These are phyloP conservation scores for Chaetomium fimeti DNA, from an alignment of 495 filamentous ascomycete genomes.

Conservation along the genomic window DNA sequence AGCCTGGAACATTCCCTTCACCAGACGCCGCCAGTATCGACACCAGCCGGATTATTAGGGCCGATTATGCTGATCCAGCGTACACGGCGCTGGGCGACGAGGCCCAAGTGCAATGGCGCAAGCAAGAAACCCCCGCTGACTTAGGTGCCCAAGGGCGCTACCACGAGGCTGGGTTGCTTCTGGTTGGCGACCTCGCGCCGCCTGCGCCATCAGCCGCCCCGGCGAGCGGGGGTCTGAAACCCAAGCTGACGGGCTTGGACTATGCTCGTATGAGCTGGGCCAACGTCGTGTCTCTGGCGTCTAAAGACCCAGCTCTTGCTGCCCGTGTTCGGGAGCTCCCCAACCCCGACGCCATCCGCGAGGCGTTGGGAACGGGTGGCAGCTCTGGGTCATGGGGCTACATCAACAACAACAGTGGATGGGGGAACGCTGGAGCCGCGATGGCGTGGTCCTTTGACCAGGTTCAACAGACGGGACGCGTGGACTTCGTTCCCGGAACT, in stretches of 20 bases:
- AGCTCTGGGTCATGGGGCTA: slow-evolving; percentile 68
- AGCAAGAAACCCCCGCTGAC: slow-evolving; percentile 47
- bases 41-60: slow-evolving; percentile 72
- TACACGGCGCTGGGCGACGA: slow-evolving; percentile 68
- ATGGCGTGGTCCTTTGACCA: slow-evolving; percentile 60
- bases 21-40: slow-evolving; percentile 72
- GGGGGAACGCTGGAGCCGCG: slow-evolving; percentile 75
- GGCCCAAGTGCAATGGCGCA: slow-evolving; percentile 72
- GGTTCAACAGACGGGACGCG: slow-evolving; percentile 57
- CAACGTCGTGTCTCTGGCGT: slow-evolving; percentile 54
- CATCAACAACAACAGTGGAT: slow-evolving; percentile 75
- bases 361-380: slow-evolving; percentile 48
- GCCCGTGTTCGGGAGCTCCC: slow-evolving; percentile 54
- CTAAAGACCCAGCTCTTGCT: slow-evolving; percentile 38
- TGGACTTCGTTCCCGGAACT: slow-evolving; percentile 62
- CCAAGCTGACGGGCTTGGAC: slow-evolving; percentile 50
- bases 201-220: slow-evolving; percentile 12
- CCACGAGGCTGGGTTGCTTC: slow-evolving; percentile 68
- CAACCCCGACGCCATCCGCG: slow-evolving; percentile 50
- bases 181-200: slow-evolving; percentile 54
- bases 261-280: slow-evolving; percentile 67
- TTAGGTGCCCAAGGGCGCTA: slow-evolving; percentile 68
- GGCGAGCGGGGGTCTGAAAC: slow-evolving; percentile 34
- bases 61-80: slow-evolving; percentile 73
- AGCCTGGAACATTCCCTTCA: slow-evolving; percentile 55